These are phyloP conservation scores for Baorangia bicolor DNA, from an alignment of 768 basidiomycete species.

Conservation along the genomic window DNA sequence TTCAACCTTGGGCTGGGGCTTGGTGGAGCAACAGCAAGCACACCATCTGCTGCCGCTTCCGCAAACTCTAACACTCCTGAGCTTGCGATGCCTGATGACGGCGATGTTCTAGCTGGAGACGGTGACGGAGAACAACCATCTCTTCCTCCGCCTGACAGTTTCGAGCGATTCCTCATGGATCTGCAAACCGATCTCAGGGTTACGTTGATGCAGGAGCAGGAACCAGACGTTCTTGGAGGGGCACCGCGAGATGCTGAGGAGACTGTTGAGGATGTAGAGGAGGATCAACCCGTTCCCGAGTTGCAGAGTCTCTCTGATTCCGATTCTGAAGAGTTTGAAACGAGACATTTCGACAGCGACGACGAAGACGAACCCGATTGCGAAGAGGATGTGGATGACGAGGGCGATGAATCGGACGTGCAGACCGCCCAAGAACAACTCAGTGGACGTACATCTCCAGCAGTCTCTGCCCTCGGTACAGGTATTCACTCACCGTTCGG, in stretches of 20 bases:
- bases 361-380: slow-evolving; percentile 29
- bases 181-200: slow-evolving; percentile 69
- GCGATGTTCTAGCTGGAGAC: slow-evolving; percentile 3
- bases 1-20: slow-evolving; percentile 71
- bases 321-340: slow-evolving; percentile 29
- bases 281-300: slow-evolving; percentile 24
- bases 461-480: slow-evolving; percentile 22
- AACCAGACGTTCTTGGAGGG: slow-evolving; percentile 4
- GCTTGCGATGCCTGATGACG: slow-evolving; percentile 4
- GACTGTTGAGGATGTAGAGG: slow-evolving; percentile 14
- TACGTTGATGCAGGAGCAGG: slow-evolving; percentile 48
- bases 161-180: slow-evolving; percentile 80
- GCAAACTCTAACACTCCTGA: slow-evolving; percentile 11
- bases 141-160: slow-evolving; percentile 60
- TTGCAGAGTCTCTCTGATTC: slow-evolving; percentile 24
- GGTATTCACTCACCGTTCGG: slow-evolving; percentile 10
- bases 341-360: slow-evolving; percentile 14
- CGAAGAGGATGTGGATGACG: slow-evolving; percentile 32
- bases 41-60: slow-evolving; percentile 1
- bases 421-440: slow-evolving; percentile 23
- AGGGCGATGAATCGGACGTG: slow-evolving; percentile 25
- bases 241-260: slow-evolving; percentile 9
- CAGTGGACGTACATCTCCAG: slow-evolving; percentile 28
- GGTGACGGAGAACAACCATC: slow-evolving; percentile 17
- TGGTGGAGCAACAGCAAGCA: slow-evolving; percentile 20